Evolutionary conservation across 129 eudicot species (phyloP).

Genomic region (Logfia minima): DNA sequence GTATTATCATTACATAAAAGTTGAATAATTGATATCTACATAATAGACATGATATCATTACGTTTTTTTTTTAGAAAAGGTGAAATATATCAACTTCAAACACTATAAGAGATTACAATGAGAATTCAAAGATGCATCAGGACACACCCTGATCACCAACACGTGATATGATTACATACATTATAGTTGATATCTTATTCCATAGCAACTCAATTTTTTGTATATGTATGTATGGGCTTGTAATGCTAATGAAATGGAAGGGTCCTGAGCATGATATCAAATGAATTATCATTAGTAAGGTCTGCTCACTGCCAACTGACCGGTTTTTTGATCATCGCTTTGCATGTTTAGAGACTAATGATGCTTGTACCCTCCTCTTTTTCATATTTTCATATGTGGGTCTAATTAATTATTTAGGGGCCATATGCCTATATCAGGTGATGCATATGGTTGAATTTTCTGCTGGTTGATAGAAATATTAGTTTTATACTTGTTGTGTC

Average conservation of each 20-base stretch:
- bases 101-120: too few relatives aligned
- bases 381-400: background rate
- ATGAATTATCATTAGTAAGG: background rate
- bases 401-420: background rate
- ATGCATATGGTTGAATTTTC: background rate
- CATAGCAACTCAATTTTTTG: background rate
- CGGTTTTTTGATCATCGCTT: background rate
- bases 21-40: background rate
- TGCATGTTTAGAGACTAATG: background rate
- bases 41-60: background rate
- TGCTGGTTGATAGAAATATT: background rate
- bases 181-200: background rate
- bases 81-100: too few relatives aligned
- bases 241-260: background rate
- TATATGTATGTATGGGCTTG: background rate
- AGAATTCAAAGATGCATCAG: too few relatives aligned
- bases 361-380: background rate
- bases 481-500: background rate
- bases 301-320: background rate
- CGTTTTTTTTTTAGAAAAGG: background rate
- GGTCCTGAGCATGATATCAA: background rate
- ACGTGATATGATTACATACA: background rate
- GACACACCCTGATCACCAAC: too few relatives aligned
- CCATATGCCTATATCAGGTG: background rate
- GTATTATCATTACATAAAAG: background rate